A percentile compares a stretch with the other conserved stretches of the same genome.
These are phyloP conservation scores for Endocalyx cinctus DNA, from an alignment of 2,329 filamentous ascomycete species.

Conservation along the genomic window DNA sequence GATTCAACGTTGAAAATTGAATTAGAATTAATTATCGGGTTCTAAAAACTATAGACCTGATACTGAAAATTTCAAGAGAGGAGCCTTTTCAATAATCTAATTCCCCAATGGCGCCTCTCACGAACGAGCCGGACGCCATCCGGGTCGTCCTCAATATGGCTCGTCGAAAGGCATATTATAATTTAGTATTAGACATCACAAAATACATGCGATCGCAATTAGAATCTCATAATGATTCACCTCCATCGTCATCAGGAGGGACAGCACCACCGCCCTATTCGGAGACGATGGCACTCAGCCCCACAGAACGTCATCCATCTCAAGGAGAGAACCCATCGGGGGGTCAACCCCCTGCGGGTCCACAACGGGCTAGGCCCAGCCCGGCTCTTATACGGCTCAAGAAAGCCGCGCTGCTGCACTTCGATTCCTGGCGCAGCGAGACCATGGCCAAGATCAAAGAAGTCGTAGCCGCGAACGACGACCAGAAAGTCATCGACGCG, in stretches of 20 bases:
- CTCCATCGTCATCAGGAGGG: conserved; percentile 14
- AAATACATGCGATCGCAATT: conserved; percentile 50
- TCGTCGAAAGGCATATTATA: conserved; percentile 46
- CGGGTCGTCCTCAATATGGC: conserved; percentile 50
- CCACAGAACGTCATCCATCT: conserved; percentile 5
- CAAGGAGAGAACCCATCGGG: neutral
- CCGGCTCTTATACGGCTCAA: conserved; percentile 34
- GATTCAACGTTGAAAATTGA: no score
- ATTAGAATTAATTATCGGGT: no score
- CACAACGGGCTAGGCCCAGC: conserved; percentile 13
- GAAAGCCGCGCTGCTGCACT: conserved; percentile 58
- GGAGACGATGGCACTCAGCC: conserved; percentile 7
- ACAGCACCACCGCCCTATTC: conserved; percentile 15
- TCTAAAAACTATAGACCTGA: no score
- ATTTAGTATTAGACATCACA: conserved; percentile 47
- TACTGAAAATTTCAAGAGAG: no score
- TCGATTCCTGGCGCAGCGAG: conserved; percentile 71
- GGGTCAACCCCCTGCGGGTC: conserved; percentile 5
- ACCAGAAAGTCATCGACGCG: conserved; percentile 41
- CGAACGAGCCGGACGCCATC: conserved; percentile 50
- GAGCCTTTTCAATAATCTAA: no score
- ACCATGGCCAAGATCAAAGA: conserved; percentile 69
- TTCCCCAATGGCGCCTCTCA: conserved; percentile 56
- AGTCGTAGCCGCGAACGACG: conserved; percentile 51
- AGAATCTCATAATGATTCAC: conserved; percentile 29